phyloP scores from a whole-genome alignment of 352 stramenopile genomes.

The Phytophthora pisi region DNA sequence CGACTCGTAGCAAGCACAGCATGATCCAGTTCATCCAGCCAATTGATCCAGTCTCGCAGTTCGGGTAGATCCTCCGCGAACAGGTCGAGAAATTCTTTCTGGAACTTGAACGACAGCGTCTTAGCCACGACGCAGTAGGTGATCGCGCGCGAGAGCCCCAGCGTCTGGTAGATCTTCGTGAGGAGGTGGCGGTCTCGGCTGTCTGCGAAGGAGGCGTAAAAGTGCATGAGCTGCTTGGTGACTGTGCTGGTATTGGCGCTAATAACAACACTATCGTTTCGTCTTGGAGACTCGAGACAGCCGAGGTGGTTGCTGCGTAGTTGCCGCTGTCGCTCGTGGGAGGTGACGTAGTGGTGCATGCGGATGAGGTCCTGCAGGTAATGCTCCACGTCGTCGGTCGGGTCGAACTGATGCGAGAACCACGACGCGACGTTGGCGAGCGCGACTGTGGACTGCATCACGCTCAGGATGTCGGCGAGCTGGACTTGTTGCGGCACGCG shows the following conservation, averaged over 20 bases:
- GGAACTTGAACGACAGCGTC: slow-evolving; percentile 48
- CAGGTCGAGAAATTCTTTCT: slow-evolving; percentile 63
- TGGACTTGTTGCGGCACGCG: slow-evolving; percentile 49
- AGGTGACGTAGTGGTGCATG: slow-evolving; percentile 54
- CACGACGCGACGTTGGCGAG: slow-evolving; percentile 40
- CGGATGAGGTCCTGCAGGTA: slow-evolving; percentile 67
- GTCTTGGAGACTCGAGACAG: slow-evolving; percentile 7
- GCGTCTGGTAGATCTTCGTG: slow-evolving; percentile 59
- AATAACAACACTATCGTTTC: neutral
- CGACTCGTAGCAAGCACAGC: slow-evolving; percentile 7
- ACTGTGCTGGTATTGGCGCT: slow-evolving; percentile 7
- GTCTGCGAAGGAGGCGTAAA: slow-evolving; percentile 55
- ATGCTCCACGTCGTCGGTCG: slow-evolving; percentile 62
- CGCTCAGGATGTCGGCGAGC: slow-evolving; percentile 34
- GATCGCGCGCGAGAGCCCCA: slow-evolving; percentile 38
- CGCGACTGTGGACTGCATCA: slow-evolving; percentile 26
- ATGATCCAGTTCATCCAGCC: slow-evolving; percentile 41
- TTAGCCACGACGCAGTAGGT: slow-evolving; percentile 49
- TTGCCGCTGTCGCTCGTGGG: slow-evolving; percentile 38
- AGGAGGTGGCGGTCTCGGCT: slow-evolving; percentile 49
- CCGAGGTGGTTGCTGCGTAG: slow-evolving; percentile 28
- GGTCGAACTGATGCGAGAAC: slow-evolving; percentile 66
- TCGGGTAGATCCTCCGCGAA: slow-evolving; percentile 50
- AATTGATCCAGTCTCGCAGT: slow-evolving; percentile 58
- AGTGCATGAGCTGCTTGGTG: slow-evolving; percentile 36